Evolutionary conservation across 2,329 filamentous ascomycete species (phyloP).

Genomic region (Nigrospora osmanthi): DNA sequence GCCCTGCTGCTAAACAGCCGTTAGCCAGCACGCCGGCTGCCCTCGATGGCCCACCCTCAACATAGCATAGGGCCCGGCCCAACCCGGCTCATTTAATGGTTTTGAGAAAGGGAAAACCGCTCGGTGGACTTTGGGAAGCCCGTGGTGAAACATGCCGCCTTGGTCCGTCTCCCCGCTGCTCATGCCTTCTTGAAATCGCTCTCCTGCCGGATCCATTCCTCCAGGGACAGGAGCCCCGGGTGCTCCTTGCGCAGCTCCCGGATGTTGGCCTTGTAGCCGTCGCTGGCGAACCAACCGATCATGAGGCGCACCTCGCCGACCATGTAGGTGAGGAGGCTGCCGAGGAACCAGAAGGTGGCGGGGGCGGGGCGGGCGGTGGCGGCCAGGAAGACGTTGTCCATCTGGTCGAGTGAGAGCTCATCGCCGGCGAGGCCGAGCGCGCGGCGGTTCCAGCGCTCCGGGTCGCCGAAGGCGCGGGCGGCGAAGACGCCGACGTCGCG

Average conservation of each 20-base stretch:
- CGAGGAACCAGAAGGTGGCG: constrained; percentile 19
- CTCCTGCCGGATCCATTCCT: constrained; percentile 20
- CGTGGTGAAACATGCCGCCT: neutral
- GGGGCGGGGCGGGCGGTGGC: constrained; percentile 19
- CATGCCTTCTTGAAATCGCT: constrained; percentile 11
- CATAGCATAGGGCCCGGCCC: neutral
- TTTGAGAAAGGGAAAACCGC: neutral
- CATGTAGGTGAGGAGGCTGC: constrained; percentile 18
- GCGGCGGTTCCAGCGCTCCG: constrained; percentile 24
- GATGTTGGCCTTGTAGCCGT: constrained; percentile 25
- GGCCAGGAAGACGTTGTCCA: constrained; percentile 16
- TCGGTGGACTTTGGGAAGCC: neutral
- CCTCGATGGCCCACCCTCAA: neutral
- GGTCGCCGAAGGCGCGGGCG: constrained; percentile 30
- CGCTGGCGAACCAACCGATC: constrained; percentile 23
- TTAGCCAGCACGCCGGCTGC: too few relatives aligned
- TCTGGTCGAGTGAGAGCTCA: constrained; percentile 27
- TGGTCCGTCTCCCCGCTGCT: neutral
- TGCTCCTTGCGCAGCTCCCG: constrained; percentile 18
- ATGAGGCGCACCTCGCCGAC: constrained; percentile 17
- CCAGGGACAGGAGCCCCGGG: constrained; percentile 21
- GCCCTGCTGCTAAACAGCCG: too few relatives aligned
- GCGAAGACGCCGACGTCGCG: constrained; percentile 37
- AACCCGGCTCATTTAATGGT: too few relatives aligned
- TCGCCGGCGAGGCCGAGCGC: constrained; percentile 27